Conservation (phyloP, 2,329 filamentous ascomycete species). For the Aspergillus viridinutans region DNA sequence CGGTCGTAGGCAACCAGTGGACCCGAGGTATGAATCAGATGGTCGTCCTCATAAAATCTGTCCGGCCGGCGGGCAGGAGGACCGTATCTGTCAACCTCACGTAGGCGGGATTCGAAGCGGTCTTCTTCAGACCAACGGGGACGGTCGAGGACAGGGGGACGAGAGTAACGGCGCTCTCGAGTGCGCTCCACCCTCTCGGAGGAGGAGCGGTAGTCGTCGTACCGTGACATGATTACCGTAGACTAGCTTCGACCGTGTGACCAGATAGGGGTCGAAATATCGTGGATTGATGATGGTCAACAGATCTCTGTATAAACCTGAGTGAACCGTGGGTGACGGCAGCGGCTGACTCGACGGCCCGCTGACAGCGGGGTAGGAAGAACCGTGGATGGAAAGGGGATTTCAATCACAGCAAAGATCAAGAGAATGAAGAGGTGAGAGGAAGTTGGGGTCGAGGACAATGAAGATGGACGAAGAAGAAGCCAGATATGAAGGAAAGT, state of each 20-base stretch:
- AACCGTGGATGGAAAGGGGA: slow-evolving; percentile 14
- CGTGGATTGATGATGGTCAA: background rate
- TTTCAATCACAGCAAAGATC: background rate
- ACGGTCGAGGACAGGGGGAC: slow-evolving; percentile 32
- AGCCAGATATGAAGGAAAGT: slow-evolving; percentile 1
- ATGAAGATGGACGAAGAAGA: slow-evolving; percentile 2
- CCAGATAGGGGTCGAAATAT: slow-evolving; percentile 4
- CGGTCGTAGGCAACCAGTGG: slow-evolving; percentile 56
- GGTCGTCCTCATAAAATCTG: slow-evolving; percentile 39
- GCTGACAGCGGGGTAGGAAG: slow-evolving; percentile 16
- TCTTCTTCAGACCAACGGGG: slow-evolving; percentile 37
- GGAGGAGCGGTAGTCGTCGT: slow-evolving; percentile 35
- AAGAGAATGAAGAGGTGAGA: background rate
- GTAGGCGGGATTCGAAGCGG: slow-evolving; percentile 38
- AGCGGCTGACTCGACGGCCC: slow-evolving; percentile 33
- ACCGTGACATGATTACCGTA: slow-evolving; percentile 31
- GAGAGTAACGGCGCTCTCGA: slow-evolving; percentile 36
- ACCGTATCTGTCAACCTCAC: slow-evolving; percentile 40
- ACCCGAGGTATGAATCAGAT: slow-evolving; percentile 42
- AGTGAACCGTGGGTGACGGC: slow-evolving; percentile 34
- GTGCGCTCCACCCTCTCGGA: slow-evolving; percentile 27
- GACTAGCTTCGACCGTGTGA: slow-evolving; percentile 6
- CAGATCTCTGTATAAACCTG: slow-evolving; percentile 1
- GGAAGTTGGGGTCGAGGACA: background rate
- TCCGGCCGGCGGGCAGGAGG: slow-evolving; percentile 39